Evolutionary conservation across 768 basidiomycete genomes (phyloP).

Genomic region (Glaciozyma martinii): DNA sequence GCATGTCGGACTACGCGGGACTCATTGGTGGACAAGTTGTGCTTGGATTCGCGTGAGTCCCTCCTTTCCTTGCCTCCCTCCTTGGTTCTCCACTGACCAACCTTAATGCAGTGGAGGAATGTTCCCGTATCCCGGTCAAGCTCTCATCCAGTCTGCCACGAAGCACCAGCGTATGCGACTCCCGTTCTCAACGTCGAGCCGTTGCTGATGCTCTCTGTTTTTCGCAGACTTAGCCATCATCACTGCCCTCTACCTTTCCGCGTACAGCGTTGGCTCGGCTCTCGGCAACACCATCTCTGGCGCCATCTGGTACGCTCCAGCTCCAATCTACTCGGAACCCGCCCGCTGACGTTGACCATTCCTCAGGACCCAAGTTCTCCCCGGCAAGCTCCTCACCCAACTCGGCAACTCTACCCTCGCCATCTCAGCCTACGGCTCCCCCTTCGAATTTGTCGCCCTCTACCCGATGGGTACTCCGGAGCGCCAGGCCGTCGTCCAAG

Average conservation of each 20-base stretch:
- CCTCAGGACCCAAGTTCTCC: constrained; percentile 37
- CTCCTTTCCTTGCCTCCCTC: too few relatives aligned
- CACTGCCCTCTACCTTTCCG: too few relatives aligned
- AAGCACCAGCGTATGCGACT: constrained; percentile 32
- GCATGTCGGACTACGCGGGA: constrained; percentile 14
- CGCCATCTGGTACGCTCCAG: too few relatives aligned
- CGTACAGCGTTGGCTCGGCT: too few relatives aligned
- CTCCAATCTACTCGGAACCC: too few relatives aligned
- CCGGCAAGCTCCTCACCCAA: not conserved
- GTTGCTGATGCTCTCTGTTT: too few relatives aligned
- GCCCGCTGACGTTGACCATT: too few relatives aligned
- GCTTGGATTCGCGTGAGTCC: constrained; percentile 36
- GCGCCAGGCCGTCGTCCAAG: constrained; percentile 18
- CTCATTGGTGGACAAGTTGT: constrained; percentile 35
- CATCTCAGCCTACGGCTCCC: constrained; percentile 32
- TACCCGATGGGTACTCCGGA: constrained; percentile 19
- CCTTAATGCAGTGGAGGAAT: too few relatives aligned
- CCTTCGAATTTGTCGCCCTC: constrained; percentile 26
- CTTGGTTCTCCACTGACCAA: too few relatives aligned
- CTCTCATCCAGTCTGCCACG: constrained; percentile 31
- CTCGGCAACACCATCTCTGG: too few relatives aligned
- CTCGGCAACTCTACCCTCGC: constrained; percentile 34
- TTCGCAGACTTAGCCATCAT: too few relatives aligned
- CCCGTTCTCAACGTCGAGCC: too few relatives aligned
- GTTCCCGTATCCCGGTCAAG: constrained; percentile 37